Base-by-base conservation (phyloP, 805 yeast genomes). In the Wickerhamomyces pijperi region DNA sequence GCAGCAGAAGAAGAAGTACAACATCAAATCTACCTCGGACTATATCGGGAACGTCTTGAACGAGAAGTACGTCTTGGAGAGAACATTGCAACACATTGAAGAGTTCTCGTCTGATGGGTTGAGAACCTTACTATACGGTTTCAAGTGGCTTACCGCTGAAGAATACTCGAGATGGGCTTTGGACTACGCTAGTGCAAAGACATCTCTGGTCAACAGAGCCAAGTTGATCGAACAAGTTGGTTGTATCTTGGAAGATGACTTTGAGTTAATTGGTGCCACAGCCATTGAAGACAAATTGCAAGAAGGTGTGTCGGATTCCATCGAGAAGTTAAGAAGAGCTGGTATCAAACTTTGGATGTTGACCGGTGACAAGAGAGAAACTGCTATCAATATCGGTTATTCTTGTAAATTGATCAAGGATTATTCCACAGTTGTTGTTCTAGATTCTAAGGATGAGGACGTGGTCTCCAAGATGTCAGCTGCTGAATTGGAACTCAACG, bases 321-420 rank as follows among this genome's bases (percentile, higher is more conserved):
- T 92, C 46, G 97, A 86, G 42, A 87, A 86, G 53, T 68, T 92
- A 37, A 74, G 95, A 49, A 70, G 94, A 46, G 97, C 99, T 0
- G 95, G 95, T 3, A 86, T 92, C 41, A 85, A 81, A 52, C 62
- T 92, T 68, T 92, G 99, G 99, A 92, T 92, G 97, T 65, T 92
- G 36, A 92, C 99, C 0, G 99, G 99, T 35, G 99, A 92, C 57
- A 94, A 94, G 55, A 68, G 97, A 42, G 99, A 92, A 59, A 92
- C 99, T 0, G 99, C 99, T 2, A 87, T 92, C 44, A 92, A 87
- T 54, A 90, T 92, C 59, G 98, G 97, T 1, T 84, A 88, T 53
- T 83, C 98, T 6, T 92, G 98, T 59, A 78, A 86, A 28, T 65
- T 92, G 46, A 90, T 92, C 52, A 83, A 90, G 51, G 98, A 92